Evolutionary conservation across 805 yeast genomes (phyloP).

Genomic region (Lachancea thermotolerans): DNA sequence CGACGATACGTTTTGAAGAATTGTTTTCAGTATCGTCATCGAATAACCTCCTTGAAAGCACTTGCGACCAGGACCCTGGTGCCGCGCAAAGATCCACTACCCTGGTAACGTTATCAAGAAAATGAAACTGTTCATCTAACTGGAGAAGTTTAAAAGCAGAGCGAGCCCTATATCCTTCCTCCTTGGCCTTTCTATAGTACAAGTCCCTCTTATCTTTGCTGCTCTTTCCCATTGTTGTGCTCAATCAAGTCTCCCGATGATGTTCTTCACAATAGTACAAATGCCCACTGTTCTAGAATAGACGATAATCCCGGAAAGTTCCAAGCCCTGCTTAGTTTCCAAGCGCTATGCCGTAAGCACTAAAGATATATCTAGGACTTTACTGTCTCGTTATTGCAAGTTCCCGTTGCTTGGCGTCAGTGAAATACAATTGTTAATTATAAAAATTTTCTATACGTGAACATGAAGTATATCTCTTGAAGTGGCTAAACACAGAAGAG

Average conservation of each 20-base stretch:
- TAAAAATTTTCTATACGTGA: too few relatives aligned
- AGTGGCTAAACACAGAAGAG: too few relatives aligned
- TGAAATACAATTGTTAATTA: too few relatives aligned
- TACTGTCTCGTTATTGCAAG: too few relatives aligned
- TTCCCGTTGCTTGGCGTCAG: too few relatives aligned
- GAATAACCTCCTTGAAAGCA: slow-evolving; percentile 63
- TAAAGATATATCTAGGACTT: too few relatives aligned
- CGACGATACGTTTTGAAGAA: slow-evolving; percentile 54
- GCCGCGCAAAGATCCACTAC: slow-evolving; percentile 98
- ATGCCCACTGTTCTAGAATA: not conserved
- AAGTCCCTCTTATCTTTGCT: slow-evolving; percentile 92
- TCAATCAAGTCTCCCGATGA: not conserved
- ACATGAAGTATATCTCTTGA: too few relatives aligned
- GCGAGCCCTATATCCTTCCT: slow-evolving; percentile 96
- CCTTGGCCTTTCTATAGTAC: slow-evolving; percentile 90
- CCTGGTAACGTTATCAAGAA: slow-evolving; percentile 63
- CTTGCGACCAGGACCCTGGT: slow-evolving; percentile 98
- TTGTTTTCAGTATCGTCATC: slow-evolving; percentile 31
- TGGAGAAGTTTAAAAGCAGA: slow-evolving; percentile 93
- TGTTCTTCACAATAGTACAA: not conserved
- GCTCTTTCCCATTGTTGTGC: slow-evolving; percentile 71
- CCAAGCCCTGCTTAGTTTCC: too few relatives aligned
- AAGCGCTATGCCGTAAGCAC: too few relatives aligned
- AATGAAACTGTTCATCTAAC: slow-evolving; percentile 81
- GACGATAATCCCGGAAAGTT: too few relatives aligned